Percentiles rank a stretch among this genome's conserved stretches.
These are phyloP conservation scores for Fraxinus baroniana DNA, from an alignment of 305 asterid species.

Conservation along the genomic window DNA sequence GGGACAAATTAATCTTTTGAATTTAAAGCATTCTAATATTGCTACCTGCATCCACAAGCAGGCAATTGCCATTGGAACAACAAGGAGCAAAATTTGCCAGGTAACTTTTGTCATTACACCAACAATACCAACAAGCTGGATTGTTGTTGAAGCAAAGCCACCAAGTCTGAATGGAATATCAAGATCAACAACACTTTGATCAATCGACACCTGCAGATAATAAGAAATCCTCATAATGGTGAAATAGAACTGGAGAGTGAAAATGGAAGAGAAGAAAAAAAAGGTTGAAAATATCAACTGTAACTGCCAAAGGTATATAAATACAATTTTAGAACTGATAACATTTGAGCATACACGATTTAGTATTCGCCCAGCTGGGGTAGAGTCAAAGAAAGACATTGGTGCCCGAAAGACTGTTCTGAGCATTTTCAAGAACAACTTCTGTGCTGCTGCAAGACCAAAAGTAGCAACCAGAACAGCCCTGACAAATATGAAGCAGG, in stretches of 20 bases:
- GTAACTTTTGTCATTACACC: conserved; percentile 97
- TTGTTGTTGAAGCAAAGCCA: conserved; percentile 96
- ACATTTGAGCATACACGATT: conserved; percentile 71
- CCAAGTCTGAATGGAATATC: conserved; percentile 99
- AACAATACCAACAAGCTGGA: conserved; percentile 93
- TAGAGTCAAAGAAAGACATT: conserved; percentile 98
- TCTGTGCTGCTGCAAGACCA: conserved; percentile 98
- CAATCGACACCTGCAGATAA: conserved; percentile 80
- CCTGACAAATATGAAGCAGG: conserved; percentile 86
- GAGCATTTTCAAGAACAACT: conserved; percentile 83
- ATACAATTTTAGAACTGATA: background rate
- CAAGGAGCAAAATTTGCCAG: conserved; percentile 95
- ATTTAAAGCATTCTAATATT: conserved; percentile 19
- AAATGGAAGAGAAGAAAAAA: background rate
- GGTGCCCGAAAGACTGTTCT: conserved; percentile 81
- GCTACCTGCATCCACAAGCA: conserved; percentile 99
- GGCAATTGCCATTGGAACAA: conserved; percentile 94
- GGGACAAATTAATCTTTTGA: background rate
- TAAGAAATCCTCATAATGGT: conserved; percentile 29
- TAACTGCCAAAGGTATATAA: conserved; percentile 4
- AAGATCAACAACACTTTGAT: conserved; percentile 98
- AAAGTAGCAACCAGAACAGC: conserved; percentile 95
- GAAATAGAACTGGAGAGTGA: background rate
- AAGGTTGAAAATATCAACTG: conserved; percentile 5
- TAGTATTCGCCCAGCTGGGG: conserved; percentile 95